A percentile compares a stretch with the other conserved stretches of the same genome.
These are phyloP conservation scores for Debaryomycetaceae sp. DNA, from an alignment of 1,139 yeast species.

Conservation along the genomic window DNA sequence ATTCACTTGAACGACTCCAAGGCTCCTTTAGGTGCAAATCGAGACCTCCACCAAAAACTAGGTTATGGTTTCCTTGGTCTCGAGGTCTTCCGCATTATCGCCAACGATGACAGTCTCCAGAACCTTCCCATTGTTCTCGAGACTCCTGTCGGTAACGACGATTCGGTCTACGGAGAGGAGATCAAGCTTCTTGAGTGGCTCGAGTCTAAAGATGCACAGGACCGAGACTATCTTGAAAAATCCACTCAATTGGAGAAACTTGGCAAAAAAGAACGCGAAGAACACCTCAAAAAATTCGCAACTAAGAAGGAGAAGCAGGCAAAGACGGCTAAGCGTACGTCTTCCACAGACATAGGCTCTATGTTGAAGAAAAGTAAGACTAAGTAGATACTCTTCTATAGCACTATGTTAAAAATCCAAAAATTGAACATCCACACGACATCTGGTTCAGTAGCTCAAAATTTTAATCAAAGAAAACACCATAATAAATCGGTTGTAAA, in stretches of 20 bases:
- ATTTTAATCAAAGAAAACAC: neutral
- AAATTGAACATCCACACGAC: neutral
- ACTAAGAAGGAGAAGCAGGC: constrained; percentile 21
- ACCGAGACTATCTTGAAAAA: constrained; percentile 52
- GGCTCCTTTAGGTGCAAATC: constrained; percentile 85
- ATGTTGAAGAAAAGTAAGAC: constrained; percentile 12
- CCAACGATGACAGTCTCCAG: constrained; percentile 61
- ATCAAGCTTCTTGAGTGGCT: constrained; percentile 74
- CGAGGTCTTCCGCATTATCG: constrained; percentile 74
- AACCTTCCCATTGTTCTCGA: constrained; percentile 83
- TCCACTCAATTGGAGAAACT: constrained; percentile 45
- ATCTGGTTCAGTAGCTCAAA: neutral
- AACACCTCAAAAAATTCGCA: constrained; percentile 42
- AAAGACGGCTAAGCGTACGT: constrained; percentile 10
- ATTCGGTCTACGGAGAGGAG: constrained; percentile 71
- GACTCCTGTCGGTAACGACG: constrained; percentile 72
- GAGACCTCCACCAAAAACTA: constrained; percentile 86
- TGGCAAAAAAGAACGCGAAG: constrained; percentile 60
- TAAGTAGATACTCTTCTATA: neutral
- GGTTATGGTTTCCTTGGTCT: constrained; percentile 90
- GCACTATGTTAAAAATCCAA: neutral
- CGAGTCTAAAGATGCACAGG: constrained; percentile 50
- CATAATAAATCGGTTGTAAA: neutral
- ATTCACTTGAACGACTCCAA: constrained; percentile 92
- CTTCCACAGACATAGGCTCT: constrained; percentile 6